Conservation (phyloP, 2,329 filamentous ascomycete genomes). For the Colletotrichum sp. region DNA sequence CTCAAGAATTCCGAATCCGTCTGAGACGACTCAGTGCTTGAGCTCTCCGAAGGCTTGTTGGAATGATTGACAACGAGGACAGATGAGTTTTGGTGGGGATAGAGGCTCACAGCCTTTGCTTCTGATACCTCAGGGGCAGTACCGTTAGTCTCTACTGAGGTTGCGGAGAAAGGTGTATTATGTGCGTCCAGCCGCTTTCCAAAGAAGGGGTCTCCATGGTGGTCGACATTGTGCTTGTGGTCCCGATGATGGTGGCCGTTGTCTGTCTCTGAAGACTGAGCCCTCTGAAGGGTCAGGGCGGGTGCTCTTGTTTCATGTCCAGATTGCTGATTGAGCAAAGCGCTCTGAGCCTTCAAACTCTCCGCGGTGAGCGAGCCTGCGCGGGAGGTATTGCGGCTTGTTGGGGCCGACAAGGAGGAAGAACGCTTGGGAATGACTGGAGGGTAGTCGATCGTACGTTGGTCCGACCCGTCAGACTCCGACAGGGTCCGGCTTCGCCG, state of each 20-base stretch:
- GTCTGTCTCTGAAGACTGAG: conserved; percentile 39
- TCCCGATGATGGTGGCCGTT: conserved; percentile 29
- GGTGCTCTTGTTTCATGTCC: conserved; percentile 28
- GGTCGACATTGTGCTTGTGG: conserved; percentile 47
- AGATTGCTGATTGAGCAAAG: conserved; percentile 28
- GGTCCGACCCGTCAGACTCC: conserved; percentile 54
- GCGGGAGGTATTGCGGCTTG: conserved; percentile 61
- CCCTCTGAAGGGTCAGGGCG: conserved; percentile 32
- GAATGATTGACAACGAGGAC: conserved; percentile 65
- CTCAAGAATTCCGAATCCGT: conserved; percentile 27
- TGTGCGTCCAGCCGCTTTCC: conserved; percentile 58
- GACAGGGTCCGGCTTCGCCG: conserved; percentile 49
- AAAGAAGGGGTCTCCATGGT: conserved; percentile 58
- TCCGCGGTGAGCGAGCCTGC: conserved; percentile 62
- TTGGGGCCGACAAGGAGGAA: conserved; percentile 67
- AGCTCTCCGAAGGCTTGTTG: conserved; percentile 51
- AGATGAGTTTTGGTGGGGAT: conserved; percentile 68
- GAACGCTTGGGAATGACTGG: conserved; percentile 61
- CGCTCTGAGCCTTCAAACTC: conserved; percentile 62
- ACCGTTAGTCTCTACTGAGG: conserved; percentile 64
- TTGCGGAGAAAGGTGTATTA: conserved; percentile 66
- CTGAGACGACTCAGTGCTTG: conserved; percentile 41
- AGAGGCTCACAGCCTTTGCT: conserved; percentile 66
- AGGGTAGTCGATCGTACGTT: conserved; percentile 65
- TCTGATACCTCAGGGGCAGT: conserved; percentile 69